phyloP scores from a whole-genome alignment of 371 early-diverging fungal genomes.

The Haplosporangium sp. region DNA sequence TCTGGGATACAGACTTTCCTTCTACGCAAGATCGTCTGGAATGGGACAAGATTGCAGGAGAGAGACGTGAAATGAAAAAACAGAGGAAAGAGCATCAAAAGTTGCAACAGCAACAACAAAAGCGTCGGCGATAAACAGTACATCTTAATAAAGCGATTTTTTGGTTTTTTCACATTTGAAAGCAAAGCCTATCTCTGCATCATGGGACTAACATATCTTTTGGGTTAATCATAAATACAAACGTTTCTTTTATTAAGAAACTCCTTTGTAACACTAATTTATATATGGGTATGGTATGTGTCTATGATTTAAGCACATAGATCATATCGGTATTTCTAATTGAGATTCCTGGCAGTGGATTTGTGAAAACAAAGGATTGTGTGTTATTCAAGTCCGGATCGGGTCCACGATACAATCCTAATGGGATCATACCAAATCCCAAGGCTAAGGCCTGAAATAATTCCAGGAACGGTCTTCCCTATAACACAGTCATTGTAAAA shows the following conservation, averaged over 20 bases:
- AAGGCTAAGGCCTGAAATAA: conserved; percentile 58
- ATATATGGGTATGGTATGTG: not conserved
- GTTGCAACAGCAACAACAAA: conserved; percentile 8
- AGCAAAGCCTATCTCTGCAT: no score
- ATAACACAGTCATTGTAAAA: not conserved
- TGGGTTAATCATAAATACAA: no score
- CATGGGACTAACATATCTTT: no score
- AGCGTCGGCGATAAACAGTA: not conserved
- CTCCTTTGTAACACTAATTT: not conserved
- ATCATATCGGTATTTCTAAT: conserved; percentile 67
- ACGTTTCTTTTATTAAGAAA: not conserved
- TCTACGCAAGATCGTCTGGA: conserved; percentile 36
- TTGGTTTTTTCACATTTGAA: no score
- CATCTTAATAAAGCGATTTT: no score
- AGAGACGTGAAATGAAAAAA: conserved; percentile 34
- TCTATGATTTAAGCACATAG: conserved; percentile 44
- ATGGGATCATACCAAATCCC: conserved; percentile 56
- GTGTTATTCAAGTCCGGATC: conserved; percentile 61
- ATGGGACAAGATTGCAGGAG: conserved; percentile 46
- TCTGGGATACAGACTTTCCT: conserved; percentile 49
- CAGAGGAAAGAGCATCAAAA: conserved; percentile 3
- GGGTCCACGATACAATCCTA: conserved; percentile 61
- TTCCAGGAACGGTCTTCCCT: conserved; percentile 56
- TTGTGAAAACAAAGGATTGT: conserved; percentile 64
- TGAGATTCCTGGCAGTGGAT: conserved; percentile 65